These are phyloP conservation scores for Pythium scleroteichum DNA, from an alignment of 352 stramenopile genomes.

Conservation along the genomic window DNA sequence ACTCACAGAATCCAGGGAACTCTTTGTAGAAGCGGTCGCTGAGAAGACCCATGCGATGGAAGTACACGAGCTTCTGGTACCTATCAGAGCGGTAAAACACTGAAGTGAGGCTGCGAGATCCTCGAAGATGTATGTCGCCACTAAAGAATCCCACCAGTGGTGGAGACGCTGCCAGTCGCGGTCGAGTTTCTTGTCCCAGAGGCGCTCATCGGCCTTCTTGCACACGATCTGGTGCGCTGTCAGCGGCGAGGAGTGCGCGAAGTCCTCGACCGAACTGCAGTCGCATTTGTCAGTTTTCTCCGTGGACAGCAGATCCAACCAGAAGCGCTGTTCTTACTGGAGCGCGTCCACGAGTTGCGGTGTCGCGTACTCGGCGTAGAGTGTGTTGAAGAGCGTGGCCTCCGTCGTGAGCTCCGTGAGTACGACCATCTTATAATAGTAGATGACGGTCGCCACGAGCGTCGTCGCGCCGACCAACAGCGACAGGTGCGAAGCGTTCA, in stretches of 20 bases:
- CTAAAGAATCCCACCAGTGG: conserved; percentile 45
- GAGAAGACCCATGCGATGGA: conserved; percentile 67
- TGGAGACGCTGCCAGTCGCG: conserved; percentile 62
- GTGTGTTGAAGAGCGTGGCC: conserved; percentile 71
- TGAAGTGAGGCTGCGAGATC: too few species aligned
- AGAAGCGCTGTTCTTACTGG: conserved; percentile 32
- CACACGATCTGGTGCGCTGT: conserved; percentile 49
- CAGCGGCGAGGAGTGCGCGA: conserved; percentile 38
- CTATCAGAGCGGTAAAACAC: too few species aligned
- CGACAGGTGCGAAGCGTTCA: conserved; percentile 33
- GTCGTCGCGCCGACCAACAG: conserved; percentile 55
- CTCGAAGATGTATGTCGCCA: too few species aligned
- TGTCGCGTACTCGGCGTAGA: conserved; percentile 70
- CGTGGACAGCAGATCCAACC: background rate
- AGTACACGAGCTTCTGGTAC: conserved; percentile 77
- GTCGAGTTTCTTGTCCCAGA: conserved; percentile 61
- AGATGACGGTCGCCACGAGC: conserved; percentile 59
- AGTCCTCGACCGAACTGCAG: conserved; percentile 57
- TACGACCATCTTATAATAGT: conserved; percentile 77
- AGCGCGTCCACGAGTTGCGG: conserved; percentile 59
- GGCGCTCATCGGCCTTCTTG: conserved; percentile 33
- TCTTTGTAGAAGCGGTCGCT: conserved; percentile 65
- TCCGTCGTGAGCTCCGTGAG: conserved; percentile 74
- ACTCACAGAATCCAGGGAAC: conserved; percentile 54
- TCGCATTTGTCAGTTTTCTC: background rate